A percentile compares a stretch with the other conserved stretches of the same genome.
These are phyloP conservation scores for Talaromyces liani DNA, from an alignment of 495 filamentous ascomycete species.

Conservation along the genomic window DNA sequence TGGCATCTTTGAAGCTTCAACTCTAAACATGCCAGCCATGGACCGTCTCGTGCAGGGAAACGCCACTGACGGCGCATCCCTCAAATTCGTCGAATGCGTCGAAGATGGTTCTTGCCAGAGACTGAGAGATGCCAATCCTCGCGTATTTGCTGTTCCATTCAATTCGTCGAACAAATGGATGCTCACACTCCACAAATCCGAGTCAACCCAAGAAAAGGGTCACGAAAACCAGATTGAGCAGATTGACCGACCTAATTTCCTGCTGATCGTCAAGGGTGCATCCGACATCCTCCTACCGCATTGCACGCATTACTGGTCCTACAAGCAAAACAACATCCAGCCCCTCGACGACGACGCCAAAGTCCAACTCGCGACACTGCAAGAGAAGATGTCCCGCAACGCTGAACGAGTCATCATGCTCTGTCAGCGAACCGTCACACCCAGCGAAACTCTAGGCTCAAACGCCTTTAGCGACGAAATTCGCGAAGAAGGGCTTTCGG, in stretches of 20 bases:
- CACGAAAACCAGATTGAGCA: not conserved
- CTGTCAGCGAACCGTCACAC: conserved; percentile 31
- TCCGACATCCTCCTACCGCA: conserved; percentile 54
- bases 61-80: conserved; percentile 61
- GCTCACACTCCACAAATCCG: conserved; percentile 26
- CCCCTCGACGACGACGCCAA: conserved; percentile 30
- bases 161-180: conserved; percentile 74
- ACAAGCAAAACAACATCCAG: conserved; percentile 35
- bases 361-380: conserved; percentile 39
- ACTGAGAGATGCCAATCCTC: conserved; percentile 44
- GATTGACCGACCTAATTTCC: not conserved
- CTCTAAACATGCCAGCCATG: conserved; percentile 38
- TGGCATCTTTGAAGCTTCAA: conserved; percentile 55
- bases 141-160: conserved; percentile 55
- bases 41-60: conserved; percentile 56
- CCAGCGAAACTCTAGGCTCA: conserved; percentile 45
- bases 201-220: not conserved
- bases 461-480: conserved; percentile 45
- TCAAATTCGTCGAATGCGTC: conserved; percentile 55
- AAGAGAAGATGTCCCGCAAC: conserved; percentile 55
- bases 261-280: conserved; percentile 42
- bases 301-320: conserved; percentile 41
- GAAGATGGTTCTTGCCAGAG: conserved; percentile 25
- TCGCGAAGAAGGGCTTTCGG: conserved; percentile 23
- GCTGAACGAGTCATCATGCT: conserved; percentile 59